A percentile compares a stretch with the other conserved stretches of the same genome.
Evolutionary conservation across 1,284 basidiomycete species (phyloP).

Genomic region (Anthracocystis walkeri): DNA sequence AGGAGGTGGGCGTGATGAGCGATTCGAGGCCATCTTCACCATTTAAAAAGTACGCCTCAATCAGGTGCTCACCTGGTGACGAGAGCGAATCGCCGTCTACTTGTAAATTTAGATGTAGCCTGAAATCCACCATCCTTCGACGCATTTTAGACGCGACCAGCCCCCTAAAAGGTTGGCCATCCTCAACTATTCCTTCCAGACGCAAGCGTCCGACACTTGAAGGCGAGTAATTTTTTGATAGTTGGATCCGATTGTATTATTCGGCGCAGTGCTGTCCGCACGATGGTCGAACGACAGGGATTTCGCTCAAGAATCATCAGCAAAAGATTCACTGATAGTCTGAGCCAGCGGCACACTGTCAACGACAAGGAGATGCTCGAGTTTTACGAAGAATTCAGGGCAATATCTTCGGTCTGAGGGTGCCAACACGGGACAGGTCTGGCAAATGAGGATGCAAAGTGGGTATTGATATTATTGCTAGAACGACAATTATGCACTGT

Average conservation of each 20-base stretch:
- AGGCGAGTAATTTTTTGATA: neutral
- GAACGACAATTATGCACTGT: neutral
- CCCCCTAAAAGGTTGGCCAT: no score
- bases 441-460: neutral
- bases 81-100: no score
- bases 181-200: no score
- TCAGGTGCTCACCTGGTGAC: no score
- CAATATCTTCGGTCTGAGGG: neutral
- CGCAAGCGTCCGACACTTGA: neutral
- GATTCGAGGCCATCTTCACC: no score
- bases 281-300: neutral
- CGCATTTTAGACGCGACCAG: no score
- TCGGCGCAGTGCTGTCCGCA: neutral
- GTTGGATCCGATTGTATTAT: neutral
- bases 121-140: no score
- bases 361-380: neutral
- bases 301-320: neutral
- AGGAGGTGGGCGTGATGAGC: no score
- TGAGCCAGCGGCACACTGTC: neutral
- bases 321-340: neutral
- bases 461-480: constrained; percentile 9
- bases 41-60: no score
- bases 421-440: neutral
- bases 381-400: neutral
- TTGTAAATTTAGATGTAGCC: no score